phyloP scores from a whole-genome alignment of 306 rosid genomes.

The Lathyrus sativus region DNA sequence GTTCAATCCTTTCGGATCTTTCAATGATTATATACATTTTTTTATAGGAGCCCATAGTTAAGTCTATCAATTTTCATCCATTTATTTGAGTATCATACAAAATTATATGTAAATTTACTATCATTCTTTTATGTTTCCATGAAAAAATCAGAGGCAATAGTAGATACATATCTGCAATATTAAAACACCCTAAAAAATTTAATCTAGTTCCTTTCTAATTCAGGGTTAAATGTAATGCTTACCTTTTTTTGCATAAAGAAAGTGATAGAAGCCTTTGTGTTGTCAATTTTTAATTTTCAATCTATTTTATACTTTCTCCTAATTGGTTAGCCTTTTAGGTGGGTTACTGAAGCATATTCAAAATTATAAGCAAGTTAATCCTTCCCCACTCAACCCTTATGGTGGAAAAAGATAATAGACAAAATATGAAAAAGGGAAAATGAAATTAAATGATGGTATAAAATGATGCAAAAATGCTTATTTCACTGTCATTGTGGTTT shows the following conservation, averaged over 20 bases:
- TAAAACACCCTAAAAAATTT: constrained; percentile 31
- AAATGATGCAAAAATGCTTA: constrained; percentile 14
- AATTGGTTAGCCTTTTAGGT: constrained; percentile 13
- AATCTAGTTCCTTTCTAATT: constrained; percentile 27
- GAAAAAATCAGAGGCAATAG: constrained; percentile 17
- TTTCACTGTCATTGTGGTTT: constrained; percentile 2
- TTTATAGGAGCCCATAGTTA: background rate
- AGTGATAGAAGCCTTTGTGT: constrained; percentile 14
- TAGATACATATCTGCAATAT: constrained; percentile 27
- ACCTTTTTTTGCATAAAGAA: constrained; percentile 2
- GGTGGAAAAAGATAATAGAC: constrained; percentile 3
- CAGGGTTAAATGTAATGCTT: constrained; percentile 21
- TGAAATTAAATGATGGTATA: constrained; percentile 30
- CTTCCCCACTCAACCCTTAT: background rate
- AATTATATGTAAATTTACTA: constrained; percentile 9
- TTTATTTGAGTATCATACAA: constrained; percentile 20
- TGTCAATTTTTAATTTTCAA: constrained; percentile 2
- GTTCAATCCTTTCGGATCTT: constrained; percentile 33
- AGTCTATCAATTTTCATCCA: background rate
- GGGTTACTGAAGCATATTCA: constrained; percentile 18
- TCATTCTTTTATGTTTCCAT: constrained; percentile 20
- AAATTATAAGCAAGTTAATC: constrained; percentile 23
- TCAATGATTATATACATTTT: constrained; percentile 20
- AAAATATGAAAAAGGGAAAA: constrained; percentile 18
- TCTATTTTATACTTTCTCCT: constrained; percentile 4